Conservation (phyloP, 2,329 filamentous ascomycete genomes). For the Paraphaeosphaeria minitans region DNA sequence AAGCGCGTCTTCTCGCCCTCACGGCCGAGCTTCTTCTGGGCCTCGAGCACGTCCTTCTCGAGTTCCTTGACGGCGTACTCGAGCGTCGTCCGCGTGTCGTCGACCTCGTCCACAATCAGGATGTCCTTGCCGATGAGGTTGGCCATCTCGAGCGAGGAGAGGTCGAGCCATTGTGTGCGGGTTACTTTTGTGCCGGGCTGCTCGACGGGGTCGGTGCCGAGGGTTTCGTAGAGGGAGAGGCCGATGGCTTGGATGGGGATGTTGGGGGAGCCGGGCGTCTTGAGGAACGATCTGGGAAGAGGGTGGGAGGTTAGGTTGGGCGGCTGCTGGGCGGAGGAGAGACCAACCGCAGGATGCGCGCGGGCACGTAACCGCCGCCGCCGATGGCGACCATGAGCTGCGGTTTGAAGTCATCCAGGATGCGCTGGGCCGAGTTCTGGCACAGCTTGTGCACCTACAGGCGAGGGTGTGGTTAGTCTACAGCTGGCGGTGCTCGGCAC, state of each 20-base stretch:
- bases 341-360: slow-evolving; percentile 81
- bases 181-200: slow-evolving; percentile 90
- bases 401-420: slow-evolving; percentile 84
- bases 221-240: slow-evolving; percentile 91
- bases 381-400: slow-evolving; percentile 99
- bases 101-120: slow-evolving; percentile 92
- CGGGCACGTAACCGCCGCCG: slow-evolving; percentile 95
- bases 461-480: not conserved
- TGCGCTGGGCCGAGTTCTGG: slow-evolving; percentile 78
- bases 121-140: slow-evolving; percentile 91
- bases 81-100: slow-evolving; percentile 91
- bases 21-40: slow-evolving; percentile 73
- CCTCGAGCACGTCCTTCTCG: slow-evolving; percentile 89
- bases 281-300: slow-evolving; percentile 76
- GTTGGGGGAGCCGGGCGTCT: slow-evolving; percentile 82
- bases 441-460: slow-evolving; percentile 93
- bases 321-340: not conserved
- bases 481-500: not conserved
- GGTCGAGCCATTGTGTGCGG: slow-evolving; percentile 96
- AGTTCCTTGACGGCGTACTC: slow-evolving; percentile 93
- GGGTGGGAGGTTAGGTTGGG: not conserved
- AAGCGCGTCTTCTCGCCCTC: slow-evolving; percentile 80
- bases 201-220: slow-evolving; percentile 72
- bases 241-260: slow-evolving; percentile 99
- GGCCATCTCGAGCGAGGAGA: slow-evolving; percentile 83